A percentile compares a stretch with the other conserved stretches of the same genome.
These are phyloP conservation scores for Ceratobasidium sp. DNA, from an alignment of 1,284 basidiomycete species.

Conservation along the genomic window DNA sequence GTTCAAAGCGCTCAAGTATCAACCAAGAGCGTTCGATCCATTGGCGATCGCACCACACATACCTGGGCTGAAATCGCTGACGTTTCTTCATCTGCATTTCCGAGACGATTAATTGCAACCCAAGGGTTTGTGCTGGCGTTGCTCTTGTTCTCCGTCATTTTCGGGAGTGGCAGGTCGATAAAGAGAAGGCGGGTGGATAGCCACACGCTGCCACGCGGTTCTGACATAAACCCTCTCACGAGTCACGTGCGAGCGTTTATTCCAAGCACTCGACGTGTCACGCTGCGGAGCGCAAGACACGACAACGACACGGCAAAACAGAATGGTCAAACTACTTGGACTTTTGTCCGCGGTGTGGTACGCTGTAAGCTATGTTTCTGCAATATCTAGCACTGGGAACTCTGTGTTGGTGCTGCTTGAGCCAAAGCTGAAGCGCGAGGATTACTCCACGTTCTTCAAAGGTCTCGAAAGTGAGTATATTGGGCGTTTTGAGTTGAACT, in stretches of 20 bases:
- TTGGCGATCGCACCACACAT: too few relatives aligned
- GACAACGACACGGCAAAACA: conserved; percentile 14
- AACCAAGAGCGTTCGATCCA: too few relatives aligned
- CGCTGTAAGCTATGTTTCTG: conserved; percentile 52
- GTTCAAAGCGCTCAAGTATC: too few relatives aligned
- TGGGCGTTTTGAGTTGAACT: background rate
- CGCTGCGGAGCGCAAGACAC: conserved; percentile 17
- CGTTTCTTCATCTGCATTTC: too few relatives aligned
- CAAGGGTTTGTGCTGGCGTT: too few relatives aligned
- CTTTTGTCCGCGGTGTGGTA: conserved; percentile 43
- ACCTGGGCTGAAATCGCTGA: too few relatives aligned
- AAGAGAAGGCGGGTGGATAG: conserved; percentile 1
- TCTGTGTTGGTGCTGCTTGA: conserved; percentile 88
- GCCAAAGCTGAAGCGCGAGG: conserved; percentile 66
- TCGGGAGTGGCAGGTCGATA: too few relatives aligned
- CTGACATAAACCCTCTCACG: conserved; percentile 15
- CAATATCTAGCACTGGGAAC: conserved; percentile 84
- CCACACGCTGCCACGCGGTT: conserved; percentile 9
- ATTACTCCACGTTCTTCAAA: conserved; percentile 84
- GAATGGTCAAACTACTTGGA: conserved; percentile 43
- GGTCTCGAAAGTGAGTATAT: conserved; percentile 72
- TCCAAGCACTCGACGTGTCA: conserved; percentile 14
- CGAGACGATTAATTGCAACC: too few relatives aligned
- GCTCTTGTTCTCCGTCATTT: too few relatives aligned
- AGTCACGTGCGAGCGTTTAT: conserved; percentile 39